Conservation (phyloP, 2,329 filamentous ascomycete genomes). For the Orbilia brochopaga region DNA sequence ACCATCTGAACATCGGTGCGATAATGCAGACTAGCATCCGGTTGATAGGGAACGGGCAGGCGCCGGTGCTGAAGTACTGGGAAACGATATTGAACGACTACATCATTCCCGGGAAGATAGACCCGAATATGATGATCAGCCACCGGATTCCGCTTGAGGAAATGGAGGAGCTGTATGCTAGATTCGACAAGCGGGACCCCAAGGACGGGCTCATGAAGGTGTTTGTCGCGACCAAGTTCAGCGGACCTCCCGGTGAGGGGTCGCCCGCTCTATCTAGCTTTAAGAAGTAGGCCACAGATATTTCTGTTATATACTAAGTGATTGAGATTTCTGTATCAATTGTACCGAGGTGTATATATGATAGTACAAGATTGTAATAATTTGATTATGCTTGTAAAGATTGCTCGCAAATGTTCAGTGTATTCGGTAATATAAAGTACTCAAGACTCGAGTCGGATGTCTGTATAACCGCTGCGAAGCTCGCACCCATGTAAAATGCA, state of each 20-base stretch:
- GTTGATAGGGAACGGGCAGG: conserved; percentile 72
- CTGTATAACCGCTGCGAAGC: no score
- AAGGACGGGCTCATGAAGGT: conserved; percentile 82
- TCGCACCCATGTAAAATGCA: neutral
- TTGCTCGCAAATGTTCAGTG: no score
- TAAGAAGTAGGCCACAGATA: conserved; percentile 39
- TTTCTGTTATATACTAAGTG: no score
- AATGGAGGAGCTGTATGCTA: conserved; percentile 69
- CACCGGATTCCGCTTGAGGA: conserved; percentile 79
- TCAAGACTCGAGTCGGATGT: no score
- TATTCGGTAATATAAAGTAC: no score
- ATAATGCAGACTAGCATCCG: conserved; percentile 87
- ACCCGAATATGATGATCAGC: conserved; percentile 79
- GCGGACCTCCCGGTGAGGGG: conserved; percentile 62
- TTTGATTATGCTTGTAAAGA: no score
- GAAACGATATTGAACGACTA: conserved; percentile 71
- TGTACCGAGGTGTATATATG: no score
- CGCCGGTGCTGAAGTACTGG: conserved; percentile 85
- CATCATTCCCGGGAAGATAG: conserved; percentile 72
- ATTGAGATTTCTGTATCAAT: no score
- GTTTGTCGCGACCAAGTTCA: conserved; percentile 69
- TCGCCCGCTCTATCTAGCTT: conserved; percentile 63
- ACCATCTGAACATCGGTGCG: conserved; percentile 82
- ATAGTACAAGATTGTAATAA: no score
- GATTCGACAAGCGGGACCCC: conserved; percentile 64